phyloP scores from a whole-genome alignment of 805 yeast genomes.

The Zygoascus flipseniorum region DNA sequence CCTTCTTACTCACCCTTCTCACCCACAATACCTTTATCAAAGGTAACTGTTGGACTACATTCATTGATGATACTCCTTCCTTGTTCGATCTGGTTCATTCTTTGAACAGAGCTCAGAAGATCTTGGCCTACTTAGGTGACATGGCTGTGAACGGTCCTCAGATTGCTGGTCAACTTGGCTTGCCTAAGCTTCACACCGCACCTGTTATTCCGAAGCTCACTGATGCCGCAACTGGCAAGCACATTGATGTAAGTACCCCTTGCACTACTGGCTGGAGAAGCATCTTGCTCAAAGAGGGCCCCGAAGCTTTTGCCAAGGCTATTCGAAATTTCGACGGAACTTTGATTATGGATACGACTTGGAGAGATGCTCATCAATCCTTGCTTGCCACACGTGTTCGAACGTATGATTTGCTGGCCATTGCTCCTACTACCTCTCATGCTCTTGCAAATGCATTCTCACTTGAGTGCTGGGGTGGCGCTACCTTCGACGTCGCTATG shows the following conservation, averaged over 20 bases:
- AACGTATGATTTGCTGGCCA: slow-evolving; percentile 81
- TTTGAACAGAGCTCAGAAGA: slow-evolving; percentile 93
- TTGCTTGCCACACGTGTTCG: slow-evolving; percentile 94
- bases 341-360: slow-evolving; percentile 93
- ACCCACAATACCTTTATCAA: slow-evolving; percentile 80
- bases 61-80: slow-evolving; percentile 95
- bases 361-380: slow-evolving; percentile 99
- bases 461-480: slow-evolving; percentile 99
- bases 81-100: slow-evolving; percentile 91
- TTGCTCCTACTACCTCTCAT: slow-evolving; percentile 90
- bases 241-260: slow-evolving; percentile 49
- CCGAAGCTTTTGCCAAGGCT: slow-evolving; percentile 80
- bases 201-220: slow-evolving; percentile 69
- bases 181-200: slow-evolving; percentile 70
- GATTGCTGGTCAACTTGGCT: slow-evolving; percentile 90
- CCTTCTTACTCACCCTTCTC: slow-evolving; percentile 83
- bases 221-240: slow-evolving; percentile 46
- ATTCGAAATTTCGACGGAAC: slow-evolving; percentile 82
- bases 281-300: slow-evolving; percentile 74
- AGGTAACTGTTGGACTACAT: slow-evolving; percentile 96
- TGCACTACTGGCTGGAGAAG: slow-evolving; percentile 89
- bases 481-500: slow-evolving; percentile 98
- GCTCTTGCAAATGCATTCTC: slow-evolving; percentile 89
- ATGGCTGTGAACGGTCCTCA: slow-evolving; percentile 93
- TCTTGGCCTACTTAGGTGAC: slow-evolving; percentile 86